A percentile compares a stretch with the other conserved stretches of the same genome.
phyloP scores from a whole-genome alignment of 1,284 basidiomycete genomes.

The Phlebopus sp. region DNA sequence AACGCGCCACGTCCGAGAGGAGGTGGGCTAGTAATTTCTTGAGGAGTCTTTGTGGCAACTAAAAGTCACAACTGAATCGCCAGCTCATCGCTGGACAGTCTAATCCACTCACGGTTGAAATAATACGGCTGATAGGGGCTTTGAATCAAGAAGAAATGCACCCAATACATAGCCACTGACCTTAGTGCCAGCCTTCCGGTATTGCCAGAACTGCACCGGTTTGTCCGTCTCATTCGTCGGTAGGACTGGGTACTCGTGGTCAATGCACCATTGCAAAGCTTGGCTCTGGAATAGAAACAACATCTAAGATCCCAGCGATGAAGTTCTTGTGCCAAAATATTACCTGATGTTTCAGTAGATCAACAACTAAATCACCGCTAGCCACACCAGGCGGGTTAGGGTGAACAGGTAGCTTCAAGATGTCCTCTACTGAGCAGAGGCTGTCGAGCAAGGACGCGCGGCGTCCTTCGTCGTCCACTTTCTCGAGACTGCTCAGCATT shows the following conservation, averaged over 20 bases:
- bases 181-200: constrained; percentile 52
- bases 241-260: constrained; percentile 69
- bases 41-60: constrained; percentile 81
- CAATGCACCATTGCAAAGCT: constrained; percentile 77
- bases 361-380: constrained; percentile 62
- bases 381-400: constrained; percentile 65
- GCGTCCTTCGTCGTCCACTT: constrained; percentile 74
- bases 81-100: neutral
- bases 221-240: constrained; percentile 64
- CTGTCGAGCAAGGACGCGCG: constrained; percentile 67
- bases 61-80: constrained; percentile 4
- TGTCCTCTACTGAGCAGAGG: constrained; percentile 63
- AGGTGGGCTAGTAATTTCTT: constrained; percentile 52
- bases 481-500: constrained; percentile 67
- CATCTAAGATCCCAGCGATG: constrained; percentile 2
- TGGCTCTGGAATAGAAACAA: constrained; percentile 50
- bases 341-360: constrained; percentile 80
- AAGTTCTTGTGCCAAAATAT: constrained; percentile 15
- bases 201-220: constrained; percentile 87
- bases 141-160: constrained; percentile 1
- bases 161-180: constrained; percentile 32
- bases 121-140: constrained; percentile 50
- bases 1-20: constrained; percentile 78
- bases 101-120: constrained; percentile 55
- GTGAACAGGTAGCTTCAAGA: constrained; percentile 64